phyloP scores from a whole-genome alignment of 2,329 filamentous ascomycete species.

The Podosphaera fusca region DNA sequence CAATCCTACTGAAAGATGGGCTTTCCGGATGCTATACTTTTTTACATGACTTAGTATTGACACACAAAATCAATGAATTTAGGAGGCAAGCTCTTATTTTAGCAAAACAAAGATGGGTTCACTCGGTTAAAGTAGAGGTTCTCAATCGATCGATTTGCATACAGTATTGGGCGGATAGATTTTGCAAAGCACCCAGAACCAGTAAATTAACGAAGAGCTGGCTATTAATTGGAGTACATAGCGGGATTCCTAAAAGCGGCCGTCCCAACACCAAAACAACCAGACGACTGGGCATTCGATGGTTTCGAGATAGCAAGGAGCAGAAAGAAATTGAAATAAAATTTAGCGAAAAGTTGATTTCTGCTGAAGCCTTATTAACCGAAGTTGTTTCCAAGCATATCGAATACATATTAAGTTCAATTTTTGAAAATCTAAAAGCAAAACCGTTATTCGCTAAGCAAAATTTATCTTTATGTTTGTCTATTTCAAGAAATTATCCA shows the following conservation, averaged over 20 bases:
- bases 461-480: slow-evolving; percentile 33
- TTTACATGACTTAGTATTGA: slow-evolving; percentile 69
- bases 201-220: slow-evolving; percentile 52
- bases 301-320: slow-evolving; percentile 68
- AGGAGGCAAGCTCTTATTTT: slow-evolving; percentile 54
- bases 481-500: slow-evolving; percentile 36
- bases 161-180: slow-evolving; percentile 67
- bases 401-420: slow-evolving; percentile 43
- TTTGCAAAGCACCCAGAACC: slow-evolving; percentile 11
- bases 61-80: slow-evolving; percentile 70
- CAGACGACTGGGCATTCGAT: slow-evolving; percentile 41
- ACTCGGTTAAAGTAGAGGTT: slow-evolving; percentile 52
- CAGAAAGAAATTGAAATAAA: slow-evolving; percentile 42
- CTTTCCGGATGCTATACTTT: slow-evolving; percentile 64
- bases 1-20: slow-evolving; percentile 43
- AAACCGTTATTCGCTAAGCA: slow-evolving; percentile 37
- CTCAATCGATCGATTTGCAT: slow-evolving; percentile 64
- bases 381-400: slow-evolving; percentile 54
- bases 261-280: slow-evolving; percentile 21
- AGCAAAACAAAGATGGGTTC: slow-evolving; percentile 49
- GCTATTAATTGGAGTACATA: slow-evolving; percentile 68
- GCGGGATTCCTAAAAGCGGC: slow-evolving; percentile 27
- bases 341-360: slow-evolving; percentile 44
- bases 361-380: slow-evolving; percentile 50
- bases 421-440: slow-evolving; percentile 34